Percentiles rank a stretch among this genome's conserved stretches.
phyloP scores from a whole-genome alignment of 1,284 basidiomycete species.

The Apiotrichum veenhuisii region DNA sequence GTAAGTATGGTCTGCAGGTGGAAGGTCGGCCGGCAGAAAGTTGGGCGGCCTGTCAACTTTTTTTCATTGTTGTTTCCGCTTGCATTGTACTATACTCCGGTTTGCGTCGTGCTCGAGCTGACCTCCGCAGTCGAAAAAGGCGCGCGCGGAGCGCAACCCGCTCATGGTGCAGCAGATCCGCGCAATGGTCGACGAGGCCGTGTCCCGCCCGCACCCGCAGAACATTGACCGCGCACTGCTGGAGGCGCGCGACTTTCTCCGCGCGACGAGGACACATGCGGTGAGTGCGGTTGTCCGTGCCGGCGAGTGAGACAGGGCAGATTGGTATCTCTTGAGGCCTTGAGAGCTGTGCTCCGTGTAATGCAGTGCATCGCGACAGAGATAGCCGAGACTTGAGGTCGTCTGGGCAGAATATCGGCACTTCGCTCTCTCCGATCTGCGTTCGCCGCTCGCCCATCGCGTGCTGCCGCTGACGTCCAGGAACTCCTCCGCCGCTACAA shows the following conservation, averaged over 20 bases:
- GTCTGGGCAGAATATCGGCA: too few species aligned
- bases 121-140: conserved; percentile 49
- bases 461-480: conserved; percentile 47
- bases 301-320: background rate
- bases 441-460: too few species aligned
- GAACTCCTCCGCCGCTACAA: conserved; percentile 77
- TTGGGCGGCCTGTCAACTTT: background rate
- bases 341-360: too few species aligned
- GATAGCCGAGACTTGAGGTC: too few species aligned
- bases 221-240: conserved; percentile 55
- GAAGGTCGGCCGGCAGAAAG: too few species aligned
- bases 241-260: conserved; percentile 68
- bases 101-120: conserved; percentile 4
- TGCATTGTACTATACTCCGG: too few species aligned
- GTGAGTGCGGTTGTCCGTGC: conserved; percentile 46
- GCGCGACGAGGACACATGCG: conserved; percentile 61
- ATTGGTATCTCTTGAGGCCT: too few species aligned
- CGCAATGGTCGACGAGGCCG: conserved; percentile 46
- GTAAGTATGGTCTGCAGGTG: conserved; percentile 27
- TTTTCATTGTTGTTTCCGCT: background rate
- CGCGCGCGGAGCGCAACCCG: conserved; percentile 53
- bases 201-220: conserved; percentile 33
- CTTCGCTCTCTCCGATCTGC: too few species aligned
- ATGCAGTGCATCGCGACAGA: too few species aligned
- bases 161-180: conserved; percentile 58